These are phyloP conservation scores for Scalesia atractyloides DNA, from an alignment of 129 eudicot species.

Conservation along the genomic window DNA sequence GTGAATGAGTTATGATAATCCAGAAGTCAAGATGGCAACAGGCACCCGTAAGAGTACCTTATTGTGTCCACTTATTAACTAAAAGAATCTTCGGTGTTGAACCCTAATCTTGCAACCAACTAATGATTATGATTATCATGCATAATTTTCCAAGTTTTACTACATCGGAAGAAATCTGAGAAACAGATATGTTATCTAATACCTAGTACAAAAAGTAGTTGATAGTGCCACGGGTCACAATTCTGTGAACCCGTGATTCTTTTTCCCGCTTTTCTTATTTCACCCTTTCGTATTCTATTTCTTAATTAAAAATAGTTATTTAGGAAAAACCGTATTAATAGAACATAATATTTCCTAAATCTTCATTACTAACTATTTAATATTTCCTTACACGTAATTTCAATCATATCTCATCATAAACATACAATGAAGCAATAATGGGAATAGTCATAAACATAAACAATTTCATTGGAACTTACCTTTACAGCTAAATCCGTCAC, in stretches of 20 bases:
- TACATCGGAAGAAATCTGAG: constrained; percentile 15
- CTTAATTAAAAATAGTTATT: too few relatives aligned
- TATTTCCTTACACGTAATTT: too few relatives aligned
- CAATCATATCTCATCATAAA: neutral
- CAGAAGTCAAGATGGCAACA: neutral
- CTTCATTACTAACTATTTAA: too few relatives aligned
- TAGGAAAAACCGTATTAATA: too few relatives aligned
- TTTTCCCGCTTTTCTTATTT: too few relatives aligned
- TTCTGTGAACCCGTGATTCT: too few relatives aligned
- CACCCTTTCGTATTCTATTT: too few relatives aligned
- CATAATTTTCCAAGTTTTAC: constrained; percentile 12
- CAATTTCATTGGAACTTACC: constrained; percentile 41
- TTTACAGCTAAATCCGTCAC: constrained; percentile 74
- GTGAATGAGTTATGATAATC: constrained; percentile 1
- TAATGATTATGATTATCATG: constrained; percentile 14
- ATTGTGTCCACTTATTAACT: constrained; percentile 5
- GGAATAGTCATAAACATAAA: constrained; percentile 4
- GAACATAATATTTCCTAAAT: too few relatives aligned
- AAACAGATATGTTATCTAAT: neutral
- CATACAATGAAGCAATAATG: constrained; percentile 6
- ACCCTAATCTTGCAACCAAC: constrained; percentile 17
- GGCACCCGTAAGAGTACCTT: neutral
- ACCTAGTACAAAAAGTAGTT: neutral
- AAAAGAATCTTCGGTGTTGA: constrained; percentile 21
- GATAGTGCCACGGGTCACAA: too few relatives aligned